Base-by-base conservation (phyloP, 2,329 filamentous ascomycete genomes). In the Penicillium sp. region DNA sequence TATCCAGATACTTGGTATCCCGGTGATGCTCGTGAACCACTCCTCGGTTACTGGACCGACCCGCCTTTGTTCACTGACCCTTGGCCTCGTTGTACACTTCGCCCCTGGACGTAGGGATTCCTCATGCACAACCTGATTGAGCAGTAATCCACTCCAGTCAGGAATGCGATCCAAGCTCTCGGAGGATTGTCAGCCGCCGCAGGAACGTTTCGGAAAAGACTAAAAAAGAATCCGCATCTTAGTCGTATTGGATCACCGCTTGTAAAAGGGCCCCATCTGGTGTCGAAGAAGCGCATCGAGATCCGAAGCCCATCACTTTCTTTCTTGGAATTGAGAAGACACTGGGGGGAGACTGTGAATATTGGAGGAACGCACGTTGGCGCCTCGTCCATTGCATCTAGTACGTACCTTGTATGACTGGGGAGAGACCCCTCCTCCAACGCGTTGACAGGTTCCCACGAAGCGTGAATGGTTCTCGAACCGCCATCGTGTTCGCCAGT, bases 391-490 rank as follows among this genome's bases (percentile, higher is more conserved):
- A 50, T 54, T 52, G 52, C 26, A 46, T 47, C 52, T 51, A 52
- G 55, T 55, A 53, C 51, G 48, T 47, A 49, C 42, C 37, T 45
- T 44, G 50, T 55, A 52, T 52, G 39, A 48, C 41, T 40, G 35
- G 32, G 34, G 36, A 9, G 18, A 9, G 18, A 9, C 43, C 47
- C 43, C 54, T 51, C 55, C 51, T 50, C 47, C 50, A 51, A 39
- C 44, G n/a, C 41, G 42, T 54, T 49, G 39, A 46, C 50, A 52
- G 39, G 34, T 50, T 43, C 43, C 40, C 35, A 40, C 39, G 47
- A 47, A 47, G 39, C 41, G 38, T 41, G 39, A 45, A 50, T 47
- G 47, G 53, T 50, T 42, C 43, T 52, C 46, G 41, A 50, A 40
- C 42, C 46, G 48, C 47, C 47, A 44, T 52, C 37, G 39, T 48